Base-by-base conservation (phyloP, 2,329 filamentous ascomycete genomes). In the Acrodontium crateriforme region DNA sequence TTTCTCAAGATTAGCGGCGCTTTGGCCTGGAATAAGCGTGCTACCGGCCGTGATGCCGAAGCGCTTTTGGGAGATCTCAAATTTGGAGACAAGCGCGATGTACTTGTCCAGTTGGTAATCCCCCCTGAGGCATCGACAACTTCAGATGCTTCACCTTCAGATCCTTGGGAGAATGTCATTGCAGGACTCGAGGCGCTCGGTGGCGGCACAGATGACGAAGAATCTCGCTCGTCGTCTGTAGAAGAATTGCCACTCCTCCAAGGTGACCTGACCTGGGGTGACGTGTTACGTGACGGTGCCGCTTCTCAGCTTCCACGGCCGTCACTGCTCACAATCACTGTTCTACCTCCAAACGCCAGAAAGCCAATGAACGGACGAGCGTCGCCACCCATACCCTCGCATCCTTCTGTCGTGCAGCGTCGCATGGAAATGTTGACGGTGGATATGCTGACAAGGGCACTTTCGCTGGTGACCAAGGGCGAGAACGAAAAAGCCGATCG, bases 1-100 rank as follows among this genome's bases (percentile, higher is more conserved):
- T 98, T 98, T 52, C 82, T 94, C 53, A 98, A 98, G 60, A 95
- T 98, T 47, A 94, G 83, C 47, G 89, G 89, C 29, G 89, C 87
- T 4, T 63, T 98, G 33, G 85, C 95, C 50, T 91, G 92, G 37
- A 95, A 87, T 3, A 98, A 94, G 63, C 78, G 89, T 35, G 89
- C 87, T 9, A 91, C 85, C 14, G 89, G 89, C 8, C 77, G 84
- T 27, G 89, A 95, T 54, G 89, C 87, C 0, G 89, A 98, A 57
- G 87, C 85, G 7, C 77, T 80, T 1, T 62, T 98, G 14, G 89
- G 89, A 18, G 89, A 98, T 54, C 62, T 98, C 28, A 73, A 85
- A 25, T 95, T 95, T 49, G 89, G 89, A 18, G 89, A 98, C 55
- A 98, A 95, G 66, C 65, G 74, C 48, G 89, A 95, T 51, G 78